These are phyloP conservation scores for Diplogelasinospora grovesii DNA, from an alignment of 495 filamentous ascomycete species.

Conservation along the genomic window DNA sequence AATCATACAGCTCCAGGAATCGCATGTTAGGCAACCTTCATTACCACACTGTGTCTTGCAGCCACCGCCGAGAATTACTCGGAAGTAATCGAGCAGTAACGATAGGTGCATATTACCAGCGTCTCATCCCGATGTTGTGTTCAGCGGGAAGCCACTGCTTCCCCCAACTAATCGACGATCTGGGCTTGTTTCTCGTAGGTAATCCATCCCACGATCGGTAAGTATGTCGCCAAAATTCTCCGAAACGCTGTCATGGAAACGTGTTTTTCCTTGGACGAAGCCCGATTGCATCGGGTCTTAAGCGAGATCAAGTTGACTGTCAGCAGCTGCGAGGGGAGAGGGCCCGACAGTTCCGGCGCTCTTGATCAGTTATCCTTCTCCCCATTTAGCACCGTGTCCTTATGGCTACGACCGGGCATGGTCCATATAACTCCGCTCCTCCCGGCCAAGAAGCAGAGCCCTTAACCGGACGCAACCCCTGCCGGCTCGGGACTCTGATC, in stretches of 20 bases:
- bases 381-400: too few relatives aligned
- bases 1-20: too few relatives aligned
- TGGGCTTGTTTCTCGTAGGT: constrained; percentile 10
- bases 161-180: not conserved
- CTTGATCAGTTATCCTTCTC: too few relatives aligned
- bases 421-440: too few relatives aligned
- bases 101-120: not conserved
- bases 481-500: too few relatives aligned
- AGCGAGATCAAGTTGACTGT: not conserved
- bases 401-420: too few relatives aligned
- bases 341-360: too few relatives aligned
- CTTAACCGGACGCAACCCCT: too few relatives aligned
- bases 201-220: constrained; percentile 6
- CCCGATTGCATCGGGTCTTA: not conserved
- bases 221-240: not conserved
- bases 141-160: not conserved
- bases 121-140: not conserved
- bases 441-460: too few relatives aligned
- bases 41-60: constrained; percentile 1
- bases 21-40: too few relatives aligned
- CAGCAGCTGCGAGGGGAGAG: too few relatives aligned
- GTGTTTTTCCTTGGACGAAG: not conserved
- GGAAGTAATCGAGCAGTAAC: not conserved
- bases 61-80: not conserved
- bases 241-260: constrained; percentile 1